Percentiles rank a stretch among this genome's conserved stretches.
Conservation (phyloP, 805 yeast genomes). For the Barnettozyma vustinii region DNA sequence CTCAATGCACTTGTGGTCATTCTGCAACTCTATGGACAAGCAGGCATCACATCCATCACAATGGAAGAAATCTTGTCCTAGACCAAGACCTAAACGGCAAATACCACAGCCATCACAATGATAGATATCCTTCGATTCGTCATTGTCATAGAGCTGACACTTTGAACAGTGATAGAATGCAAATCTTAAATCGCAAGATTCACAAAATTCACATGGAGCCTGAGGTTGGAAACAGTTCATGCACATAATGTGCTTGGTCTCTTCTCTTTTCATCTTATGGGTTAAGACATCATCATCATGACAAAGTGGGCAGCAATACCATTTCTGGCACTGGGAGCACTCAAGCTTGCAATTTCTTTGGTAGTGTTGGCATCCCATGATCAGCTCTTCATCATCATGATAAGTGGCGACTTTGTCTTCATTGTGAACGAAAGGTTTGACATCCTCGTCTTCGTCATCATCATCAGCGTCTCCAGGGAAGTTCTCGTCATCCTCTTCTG, state of each 20-base stretch:
- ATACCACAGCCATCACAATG: constrained; percentile 93
- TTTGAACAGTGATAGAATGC: constrained; percentile 72
- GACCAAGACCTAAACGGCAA: constrained; percentile 83
- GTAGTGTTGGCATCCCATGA: constrained; percentile 79
- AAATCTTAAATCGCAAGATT: constrained; percentile 58
- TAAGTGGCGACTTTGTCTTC: constrained; percentile 45
- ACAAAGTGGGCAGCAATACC: constrained; percentile 82
- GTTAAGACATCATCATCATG: constrained; percentile 56
- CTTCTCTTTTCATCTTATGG: constrained; percentile 55
- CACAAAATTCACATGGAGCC: constrained; percentile 63
- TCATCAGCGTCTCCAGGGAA: constrained; percentile 7
- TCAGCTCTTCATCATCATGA: constrained; percentile 36
- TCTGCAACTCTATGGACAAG: constrained; percentile 69
- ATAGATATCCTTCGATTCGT: constrained; percentile 72
- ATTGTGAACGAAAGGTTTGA: constrained; percentile 35
- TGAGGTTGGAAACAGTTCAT: constrained; percentile 78
- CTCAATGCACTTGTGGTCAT: constrained; percentile 78
- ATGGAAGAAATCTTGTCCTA: constrained; percentile 86
- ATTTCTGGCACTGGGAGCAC: constrained; percentile 66
- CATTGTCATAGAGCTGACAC: constrained; percentile 82
- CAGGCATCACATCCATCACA: constrained; percentile 89
- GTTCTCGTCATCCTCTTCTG: constrained; percentile 13
- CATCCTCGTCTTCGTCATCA: constrained; percentile 10
- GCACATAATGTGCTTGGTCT: constrained; percentile 68
- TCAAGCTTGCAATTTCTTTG: constrained; percentile 78